Base-by-base conservation (phyloP, 805 yeast species). In the Spencermartinsiella europaea region DNA sequence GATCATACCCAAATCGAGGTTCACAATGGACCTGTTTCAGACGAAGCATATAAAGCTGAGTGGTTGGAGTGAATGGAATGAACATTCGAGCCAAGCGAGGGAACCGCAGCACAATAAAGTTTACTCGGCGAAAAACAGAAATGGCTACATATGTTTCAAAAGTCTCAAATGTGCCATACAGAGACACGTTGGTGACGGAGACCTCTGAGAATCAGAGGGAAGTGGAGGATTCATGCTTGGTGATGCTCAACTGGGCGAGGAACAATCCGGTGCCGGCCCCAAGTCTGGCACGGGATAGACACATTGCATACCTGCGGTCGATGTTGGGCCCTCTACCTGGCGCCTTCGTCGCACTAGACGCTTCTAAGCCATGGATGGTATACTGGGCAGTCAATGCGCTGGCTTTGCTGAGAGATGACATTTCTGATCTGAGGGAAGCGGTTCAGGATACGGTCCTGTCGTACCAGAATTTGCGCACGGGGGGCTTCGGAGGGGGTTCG, bases 291-390 rank as follows among this genome's bases (percentile, higher is more conserved):
- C 5, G 45, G 4, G 34, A 38, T 15, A 58, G 31, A 61, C 89
- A 83, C 58, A 45, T 60, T 7, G 49, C 52, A 42, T 84, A 72
- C 57, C 62, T 78, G 12, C 62, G 67, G 17, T 48, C 59, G n/a
- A 64, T 79, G 20, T 54, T 60, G 7, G 59, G 64, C 8, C 67
- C 73, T 15, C 69, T 85, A 21, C 85, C 89, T 0, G 52, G 66
- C 1, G 67, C 63, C 5, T 83, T 75, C 61, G 60, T 64, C 2
- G 74, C 74, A 0, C 69, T 87, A 40, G 97, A 91, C 64, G 93
- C 97, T 0, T 85, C 93, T n/a, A 89, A 83, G 50, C 81, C 95
- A 0, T 93, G 98, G 98, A 67, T 91, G 58, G 48, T 85, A 1
- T 91, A 85, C 61, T 93, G 99, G 99, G 66, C 83, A 4, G 60